Evolutionary conservation across 169 alveolate species (phyloP).

Genomic region (Plasmodium reichenowi): DNA sequence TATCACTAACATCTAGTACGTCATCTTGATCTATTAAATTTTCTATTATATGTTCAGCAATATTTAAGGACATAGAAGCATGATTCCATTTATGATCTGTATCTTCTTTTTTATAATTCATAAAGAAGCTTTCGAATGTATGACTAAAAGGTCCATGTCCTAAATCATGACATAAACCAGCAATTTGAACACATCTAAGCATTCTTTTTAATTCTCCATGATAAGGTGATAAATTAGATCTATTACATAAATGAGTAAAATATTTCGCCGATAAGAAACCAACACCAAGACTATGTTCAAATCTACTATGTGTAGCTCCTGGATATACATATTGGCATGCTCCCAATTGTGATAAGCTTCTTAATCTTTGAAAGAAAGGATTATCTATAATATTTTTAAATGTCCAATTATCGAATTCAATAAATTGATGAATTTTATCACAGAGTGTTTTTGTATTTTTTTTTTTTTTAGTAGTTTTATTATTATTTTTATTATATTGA

Average conservation of each 20-base stretch:
- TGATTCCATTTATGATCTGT: conserved; percentile 81
- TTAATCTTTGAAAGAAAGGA: conserved; percentile 89
- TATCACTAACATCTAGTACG: conserved; percentile 65
- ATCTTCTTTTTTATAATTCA: conserved; percentile 47
- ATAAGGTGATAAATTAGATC: conserved; percentile 45
- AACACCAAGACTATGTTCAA: conserved; percentile 93
- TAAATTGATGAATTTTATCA: conserved; percentile 78
- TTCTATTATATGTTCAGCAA: conserved; percentile 81
- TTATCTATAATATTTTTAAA: conserved; percentile 89
- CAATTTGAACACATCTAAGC: conserved; percentile 86
- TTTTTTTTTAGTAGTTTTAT: conserved; percentile 7
- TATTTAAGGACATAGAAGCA: conserved; percentile 82
- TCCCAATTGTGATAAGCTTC: conserved; percentile 90
- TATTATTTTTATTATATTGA: conserved; percentile 8
- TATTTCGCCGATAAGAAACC: conserved; percentile 86
- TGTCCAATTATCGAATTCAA: conserved; percentile 81
- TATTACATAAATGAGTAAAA: conserved; percentile 82
- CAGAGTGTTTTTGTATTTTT: conserved; percentile 49
- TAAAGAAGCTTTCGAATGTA: conserved; percentile 86
- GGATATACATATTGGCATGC: conserved; percentile 89
- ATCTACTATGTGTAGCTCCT: conserved; percentile 92
- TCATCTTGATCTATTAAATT: conserved; percentile 68
- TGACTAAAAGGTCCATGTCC: conserved; percentile 96
- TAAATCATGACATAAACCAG: conserved; percentile 94
- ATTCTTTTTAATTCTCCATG: conserved; percentile 73